Base-by-base conservation (phyloP, 2,329 filamentous ascomycete species). In the Thelonectria olida region DNA sequence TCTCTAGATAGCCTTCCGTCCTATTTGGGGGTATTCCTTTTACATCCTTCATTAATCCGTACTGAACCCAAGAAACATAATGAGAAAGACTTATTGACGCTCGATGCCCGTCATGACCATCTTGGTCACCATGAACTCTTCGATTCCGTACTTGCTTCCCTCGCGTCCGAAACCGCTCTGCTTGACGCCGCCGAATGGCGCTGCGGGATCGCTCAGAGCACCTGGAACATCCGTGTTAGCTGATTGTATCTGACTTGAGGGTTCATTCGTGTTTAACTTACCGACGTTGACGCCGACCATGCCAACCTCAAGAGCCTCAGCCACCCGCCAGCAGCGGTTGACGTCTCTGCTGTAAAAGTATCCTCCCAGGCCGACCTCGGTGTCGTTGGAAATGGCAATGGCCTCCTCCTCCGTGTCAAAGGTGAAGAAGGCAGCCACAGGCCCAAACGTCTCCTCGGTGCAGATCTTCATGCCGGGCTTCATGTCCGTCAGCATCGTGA, bases 141-240 rank as follows among this genome's bases (percentile, higher is more conserved):
- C 86, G 63, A 92, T 87, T 12, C 90, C 90, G 62, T 92, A 90
- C 72, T 86, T 85, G 68, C 88, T 89, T 39, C 91, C 91, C 76
- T 93, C 91, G 58, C 90, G 82, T 12, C 91, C 91, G 69, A 92
- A 92, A 22, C 91, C 91, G 68, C 87, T 91, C 78, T 92, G 82
- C 78, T 94, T 93, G 42, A 94, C 87, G 64, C 91, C 91, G 17
- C 91, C 91, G 72, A 93, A 94, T 3, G 84, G 84, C 49, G 82
- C 75, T 1, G 82, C 82, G 28, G 80, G 78, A 58, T 86, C 84
- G 19, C 82, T 85, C 61, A 86, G 81, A 13, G 87, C 64, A 23
- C 71, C 71, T 73, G 23, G 9, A 12, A 27, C 47, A 23, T 25
- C 17, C 27, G 44, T 64, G 60, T 72, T 54, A 72, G 67, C 31